Base-by-base conservation (phyloP, 805 yeast species). In the Kodamaea nitidulidarum region DNA sequence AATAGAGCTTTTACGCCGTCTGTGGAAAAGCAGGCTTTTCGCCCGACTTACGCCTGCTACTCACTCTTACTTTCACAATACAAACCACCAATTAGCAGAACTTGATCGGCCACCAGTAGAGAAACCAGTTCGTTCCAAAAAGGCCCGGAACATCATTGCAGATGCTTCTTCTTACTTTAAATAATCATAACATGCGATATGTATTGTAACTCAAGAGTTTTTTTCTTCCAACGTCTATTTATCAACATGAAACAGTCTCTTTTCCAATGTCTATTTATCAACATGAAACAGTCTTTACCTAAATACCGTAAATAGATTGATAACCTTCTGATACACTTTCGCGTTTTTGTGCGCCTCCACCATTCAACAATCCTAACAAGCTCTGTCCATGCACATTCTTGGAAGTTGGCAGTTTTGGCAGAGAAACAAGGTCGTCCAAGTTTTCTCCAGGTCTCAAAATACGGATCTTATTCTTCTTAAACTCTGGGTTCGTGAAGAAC, bases 391-490 rank as follows among this genome's bases (percentile, higher is more conserved):
- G 51, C 7, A 38, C 24, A 25, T 46, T 50, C 15, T 38, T 25
- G n/a, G 29, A 8, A 15, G 36, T 10, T 32, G 18, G n/a, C 34
- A 24, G 24, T n/a, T 4, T 5, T 2, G 22, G 8, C 21, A 11
- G 44, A 28, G 12, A 29, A 15, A 12, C 26, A 27, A 41, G 33
- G 9, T 49, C 48, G 25, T 38, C 33, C 39, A 52, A 33, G 11
- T 52, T 36, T 41, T 61, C 62, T 10, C 64, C 64, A 5, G 60
- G 61, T 26, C 57, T 60, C 22, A 60, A 45, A 17, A 61, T 40
- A 34, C 58, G 50, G 32, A 60, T 41, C 24, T 50, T 51, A n/a
- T 43, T 42, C 41, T 46, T 55, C 22, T 32, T 40, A 14, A 44
- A 41, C 33, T 47, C 41, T 9, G 25, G 37, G 30, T 39, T 36